Evolutionary conservation across 805 yeast genomes (phyloP).

Genomic region (Hanseniaspora guilliermondii): DNA sequence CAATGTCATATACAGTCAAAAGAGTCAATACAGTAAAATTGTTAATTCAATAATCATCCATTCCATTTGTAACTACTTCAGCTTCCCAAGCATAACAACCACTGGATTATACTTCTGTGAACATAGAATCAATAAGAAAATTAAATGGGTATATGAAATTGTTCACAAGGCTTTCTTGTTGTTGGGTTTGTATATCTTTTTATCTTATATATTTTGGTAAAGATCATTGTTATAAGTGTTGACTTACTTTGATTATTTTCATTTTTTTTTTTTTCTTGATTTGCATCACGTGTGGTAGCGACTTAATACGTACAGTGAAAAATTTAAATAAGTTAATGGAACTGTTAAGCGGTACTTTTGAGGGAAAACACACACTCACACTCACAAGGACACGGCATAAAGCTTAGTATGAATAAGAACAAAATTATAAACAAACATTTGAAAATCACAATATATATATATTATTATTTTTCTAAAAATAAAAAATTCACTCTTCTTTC

Average conservation of each 20-base stretch:
- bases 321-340: too few species aligned
- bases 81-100: conserved; percentile 21
- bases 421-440: too few species aligned
- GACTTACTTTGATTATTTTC: background rate
- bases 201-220: background rate
- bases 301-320: too few species aligned
- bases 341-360: too few species aligned
- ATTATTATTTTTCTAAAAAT: too few species aligned
- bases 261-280: background rate
- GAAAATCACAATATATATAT: too few species aligned
- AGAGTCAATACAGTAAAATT: conserved; percentile 22
- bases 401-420: too few species aligned
- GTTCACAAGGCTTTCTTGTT: background rate
- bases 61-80: conserved; percentile 24
- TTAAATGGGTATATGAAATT: background rate
- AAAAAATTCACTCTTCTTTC: too few species aligned
- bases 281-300: too few species aligned
- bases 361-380: too few species aligned
- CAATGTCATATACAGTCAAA: conserved; percentile 22
- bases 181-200: background rate
- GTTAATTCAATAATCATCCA: conserved; percentile 25
- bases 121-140: background rate
- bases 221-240: too few species aligned
- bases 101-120: conserved; percentile 2
- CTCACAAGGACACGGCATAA: too few species aligned